Evolutionary conservation across 1,284 basidiomycete species (phyloP).

Genomic region (Polyporus tsugae): DNA sequence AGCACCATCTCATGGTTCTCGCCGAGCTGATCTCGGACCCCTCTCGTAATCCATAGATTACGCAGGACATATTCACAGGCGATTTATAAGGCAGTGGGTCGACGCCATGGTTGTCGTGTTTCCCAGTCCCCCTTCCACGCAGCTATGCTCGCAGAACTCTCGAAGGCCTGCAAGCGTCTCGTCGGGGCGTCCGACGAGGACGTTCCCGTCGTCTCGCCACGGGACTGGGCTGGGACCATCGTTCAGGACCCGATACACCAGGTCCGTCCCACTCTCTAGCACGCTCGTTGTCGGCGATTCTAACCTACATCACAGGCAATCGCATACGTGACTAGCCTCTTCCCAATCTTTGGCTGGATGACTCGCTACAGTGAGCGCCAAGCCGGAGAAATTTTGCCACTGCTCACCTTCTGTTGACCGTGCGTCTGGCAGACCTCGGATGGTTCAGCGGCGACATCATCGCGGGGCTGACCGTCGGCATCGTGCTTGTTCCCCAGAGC

Average conservation of each 20-base stretch:
- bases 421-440: slow-evolving; percentile 56
- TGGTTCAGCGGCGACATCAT: slow-evolving; percentile 85
- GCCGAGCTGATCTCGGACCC: slow-evolving; percentile 26
- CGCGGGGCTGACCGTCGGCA: slow-evolving; percentile 89
- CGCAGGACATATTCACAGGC: slow-evolving; percentile 6
- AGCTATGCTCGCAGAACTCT: slow-evolving; percentile 52
- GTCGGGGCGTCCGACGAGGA: slow-evolving; percentile 66
- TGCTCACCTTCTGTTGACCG: not conserved
- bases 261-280: slow-evolving; percentile 21
- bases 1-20: slow-evolving; percentile 16
- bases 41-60: slow-evolving; percentile 30
- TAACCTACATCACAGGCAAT: slow-evolving; percentile 49
- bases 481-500: slow-evolving; percentile 88
- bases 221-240: slow-evolving; percentile 55
- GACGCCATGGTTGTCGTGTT: slow-evolving; percentile 15
- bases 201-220: slow-evolving; percentile 60
- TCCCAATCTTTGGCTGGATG: slow-evolving; percentile 86
- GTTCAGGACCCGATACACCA: slow-evolving; percentile 49
- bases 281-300: slow-evolving; percentile 1
- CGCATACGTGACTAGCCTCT: slow-evolving; percentile 72
- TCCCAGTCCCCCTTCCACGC: slow-evolving; percentile 19
- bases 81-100: slow-evolving; percentile 19
- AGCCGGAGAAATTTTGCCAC: not conserved
- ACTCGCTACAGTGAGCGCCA: slow-evolving; percentile 74
- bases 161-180: slow-evolving; percentile 60